These are phyloP conservation scores for Fragaria nilgerrensis DNA, from an alignment of 306 rosid genomes.

Conservation along the genomic window DNA sequence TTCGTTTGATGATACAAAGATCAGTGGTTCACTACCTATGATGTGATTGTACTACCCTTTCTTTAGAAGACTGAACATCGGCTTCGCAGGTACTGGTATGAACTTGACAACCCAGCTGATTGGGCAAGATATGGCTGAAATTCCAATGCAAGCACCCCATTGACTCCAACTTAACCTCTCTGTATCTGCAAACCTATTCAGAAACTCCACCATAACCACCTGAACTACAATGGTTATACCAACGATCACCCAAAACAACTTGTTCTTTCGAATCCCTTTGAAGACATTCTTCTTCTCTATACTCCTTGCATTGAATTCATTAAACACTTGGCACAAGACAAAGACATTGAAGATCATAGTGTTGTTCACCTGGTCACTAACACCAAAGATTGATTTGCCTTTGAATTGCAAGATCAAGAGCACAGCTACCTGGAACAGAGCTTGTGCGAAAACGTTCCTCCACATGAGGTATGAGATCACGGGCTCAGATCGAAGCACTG, in stretches of 20 bases:
- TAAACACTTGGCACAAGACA: constrained; percentile 33
- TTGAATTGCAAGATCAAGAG: constrained; percentile 26
- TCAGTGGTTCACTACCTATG: neutral
- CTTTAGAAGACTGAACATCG: constrained; percentile 6
- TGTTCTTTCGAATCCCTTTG: constrained; percentile 25
- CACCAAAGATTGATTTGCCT: constrained; percentile 23
- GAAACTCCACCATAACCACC: constrained; percentile 33
- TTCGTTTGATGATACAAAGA: neutral
- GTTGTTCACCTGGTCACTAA: constrained; percentile 14
- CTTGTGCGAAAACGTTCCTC: constrained; percentile 29
- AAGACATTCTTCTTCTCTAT: constrained; percentile 29
- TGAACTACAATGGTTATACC: constrained; percentile 27
- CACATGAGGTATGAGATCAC: constrained; percentile 37
- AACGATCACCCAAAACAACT: constrained; percentile 26
- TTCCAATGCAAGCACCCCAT: constrained; percentile 29
- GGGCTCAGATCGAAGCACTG: constrained; percentile 15
- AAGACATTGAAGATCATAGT: constrained; percentile 34
- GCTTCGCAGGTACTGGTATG: constrained; percentile 12
- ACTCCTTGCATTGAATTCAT: constrained; percentile 32
- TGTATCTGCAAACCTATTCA: constrained; percentile 28
- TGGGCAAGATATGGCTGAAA: constrained; percentile 24
- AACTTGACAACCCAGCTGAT: constrained; percentile 31
- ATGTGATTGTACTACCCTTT: neutral
- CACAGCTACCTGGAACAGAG: constrained; percentile 24
- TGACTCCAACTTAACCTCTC: constrained; percentile 27